These are phyloP conservation scores for Saccharomycopsis capsularis DNA, from an alignment of 805 yeast genomes.

Conservation along the genomic window DNA sequence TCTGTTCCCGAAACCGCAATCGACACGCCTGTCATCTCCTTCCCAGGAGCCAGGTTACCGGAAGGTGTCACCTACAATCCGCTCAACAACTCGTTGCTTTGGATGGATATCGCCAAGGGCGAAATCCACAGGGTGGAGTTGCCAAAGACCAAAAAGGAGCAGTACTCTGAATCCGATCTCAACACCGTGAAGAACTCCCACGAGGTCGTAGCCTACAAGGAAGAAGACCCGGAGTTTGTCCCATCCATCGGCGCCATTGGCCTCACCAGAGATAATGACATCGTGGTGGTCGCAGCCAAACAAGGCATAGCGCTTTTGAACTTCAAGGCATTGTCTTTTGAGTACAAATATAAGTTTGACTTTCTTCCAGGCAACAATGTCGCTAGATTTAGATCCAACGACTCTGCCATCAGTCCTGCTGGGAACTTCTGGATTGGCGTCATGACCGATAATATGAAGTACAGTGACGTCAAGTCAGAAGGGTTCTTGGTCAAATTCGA, in stretches of 20 bases:
- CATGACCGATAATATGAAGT: constrained; percentile 52
- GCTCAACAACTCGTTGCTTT: constrained; percentile 39
- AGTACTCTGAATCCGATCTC: constrained; percentile 9
- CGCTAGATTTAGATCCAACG: constrained; percentile 57
- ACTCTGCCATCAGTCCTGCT: constrained; percentile 70
- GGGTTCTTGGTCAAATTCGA: constrained; percentile 50
- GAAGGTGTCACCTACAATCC: constrained; percentile 53
- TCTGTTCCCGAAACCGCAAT: constrained; percentile 1
- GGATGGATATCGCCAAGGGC: constrained; percentile 42
- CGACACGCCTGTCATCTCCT: not conserved
- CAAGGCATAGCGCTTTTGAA: constrained; percentile 55
- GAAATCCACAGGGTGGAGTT: constrained; percentile 33
- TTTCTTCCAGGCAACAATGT: constrained; percentile 28
- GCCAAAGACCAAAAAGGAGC: constrained; percentile 18
- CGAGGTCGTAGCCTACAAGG: constrained; percentile 16
- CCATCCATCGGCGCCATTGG: constrained; percentile 59
- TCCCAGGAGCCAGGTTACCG: constrained; percentile 36
- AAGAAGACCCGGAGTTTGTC: constrained; percentile 4
- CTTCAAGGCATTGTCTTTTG: constrained; percentile 35
- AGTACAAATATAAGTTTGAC: constrained; percentile 34
- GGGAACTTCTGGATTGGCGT: constrained; percentile 80
- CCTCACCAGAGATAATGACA: constrained; percentile 49
- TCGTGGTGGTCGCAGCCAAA: constrained; percentile 54
- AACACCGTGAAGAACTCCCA: constrained; percentile 18
- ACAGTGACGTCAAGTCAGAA: constrained; percentile 32